A percentile compares a stretch with the other conserved stretches of the same genome.
Conservation (phyloP, 768 basidiomycete species). For the Mycena crocata region DNA sequence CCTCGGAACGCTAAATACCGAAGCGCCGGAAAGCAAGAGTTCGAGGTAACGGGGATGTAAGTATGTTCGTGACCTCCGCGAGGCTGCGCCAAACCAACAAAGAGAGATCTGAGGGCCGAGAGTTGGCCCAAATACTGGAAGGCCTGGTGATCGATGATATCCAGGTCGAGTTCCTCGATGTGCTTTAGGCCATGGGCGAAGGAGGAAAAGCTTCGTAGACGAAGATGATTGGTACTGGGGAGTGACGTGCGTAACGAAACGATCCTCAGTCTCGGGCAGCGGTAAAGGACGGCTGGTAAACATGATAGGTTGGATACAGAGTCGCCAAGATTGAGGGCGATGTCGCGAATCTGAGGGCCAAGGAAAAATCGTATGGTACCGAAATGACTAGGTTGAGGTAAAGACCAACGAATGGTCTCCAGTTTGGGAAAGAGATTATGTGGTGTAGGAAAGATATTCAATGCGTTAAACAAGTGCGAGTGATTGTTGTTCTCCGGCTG, state of each 20-base stretch:
- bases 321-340: background rate
- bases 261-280: background rate
- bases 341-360: background rate
- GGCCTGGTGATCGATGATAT: background rate
- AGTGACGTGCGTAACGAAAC: background rate
- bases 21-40: background rate
- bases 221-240: too few species aligned
- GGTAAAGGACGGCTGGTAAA: background rate
- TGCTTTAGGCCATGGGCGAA: background rate
- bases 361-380: background rate
- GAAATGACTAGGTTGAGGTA: background rate
- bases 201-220: background rate
- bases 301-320: too few species aligned
- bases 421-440: background rate
- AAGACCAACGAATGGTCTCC: background rate
- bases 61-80: background rate
- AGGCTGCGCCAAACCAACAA: background rate
- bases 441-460: background rate
- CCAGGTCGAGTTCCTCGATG: background rate
- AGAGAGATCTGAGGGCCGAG: background rate
- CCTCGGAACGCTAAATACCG: background rate
- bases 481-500: too few species aligned
- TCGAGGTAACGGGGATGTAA: background rate
- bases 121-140: background rate
- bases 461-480: background rate